Conservation (phyloP, 2,329 filamentous ascomycete species). For the Dactylellina sp. region DNA sequence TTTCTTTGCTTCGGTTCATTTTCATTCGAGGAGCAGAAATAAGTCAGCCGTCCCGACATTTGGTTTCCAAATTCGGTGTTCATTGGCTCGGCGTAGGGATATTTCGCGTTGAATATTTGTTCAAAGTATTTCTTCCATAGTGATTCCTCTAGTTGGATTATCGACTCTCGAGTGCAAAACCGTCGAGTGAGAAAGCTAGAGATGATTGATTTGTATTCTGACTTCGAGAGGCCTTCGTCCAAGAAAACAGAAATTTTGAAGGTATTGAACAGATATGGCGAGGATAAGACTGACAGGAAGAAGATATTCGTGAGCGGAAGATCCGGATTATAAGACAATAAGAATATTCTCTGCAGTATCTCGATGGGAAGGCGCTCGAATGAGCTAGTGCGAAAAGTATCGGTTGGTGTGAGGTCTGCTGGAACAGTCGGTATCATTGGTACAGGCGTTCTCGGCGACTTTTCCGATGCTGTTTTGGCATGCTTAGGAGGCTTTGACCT, state of each 20-base stretch:
- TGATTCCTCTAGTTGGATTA: slow-evolving; percentile 11
- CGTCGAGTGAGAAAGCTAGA: slow-evolving; percentile 22
- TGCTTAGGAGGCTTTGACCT: slow-evolving; percentile 15
- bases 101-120: neutral
- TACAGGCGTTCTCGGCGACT: neutral
- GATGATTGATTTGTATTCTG: slow-evolving; percentile 17
- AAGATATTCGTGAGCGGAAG: slow-evolving; percentile 31
- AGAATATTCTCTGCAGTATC: slow-evolving; percentile 51
- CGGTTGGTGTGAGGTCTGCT: slow-evolving; percentile 13
- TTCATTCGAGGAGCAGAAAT: neutral
- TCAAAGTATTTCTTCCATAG: slow-evolving; percentile 34
- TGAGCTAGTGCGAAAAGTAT: slow-evolving; percentile 21
- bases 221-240: slow-evolving; percentile 22
- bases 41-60: neutral
- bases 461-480: slow-evolving; percentile 1
- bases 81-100: neutral
- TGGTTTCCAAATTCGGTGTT: too few relatives aligned
- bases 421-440: neutral
- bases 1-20: neutral
- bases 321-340: slow-evolving; percentile 43
- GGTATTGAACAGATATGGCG: slow-evolving; percentile 19
- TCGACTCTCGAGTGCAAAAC: slow-evolving; percentile 27
- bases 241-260: slow-evolving; percentile 27
- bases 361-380: slow-evolving; percentile 55
- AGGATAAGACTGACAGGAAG: slow-evolving; percentile 35